Evolutionary conservation across 2,329 filamentous ascomycete genomes (phyloP).

Genomic region (Chrysoporthe deuterocubensis): DNA sequence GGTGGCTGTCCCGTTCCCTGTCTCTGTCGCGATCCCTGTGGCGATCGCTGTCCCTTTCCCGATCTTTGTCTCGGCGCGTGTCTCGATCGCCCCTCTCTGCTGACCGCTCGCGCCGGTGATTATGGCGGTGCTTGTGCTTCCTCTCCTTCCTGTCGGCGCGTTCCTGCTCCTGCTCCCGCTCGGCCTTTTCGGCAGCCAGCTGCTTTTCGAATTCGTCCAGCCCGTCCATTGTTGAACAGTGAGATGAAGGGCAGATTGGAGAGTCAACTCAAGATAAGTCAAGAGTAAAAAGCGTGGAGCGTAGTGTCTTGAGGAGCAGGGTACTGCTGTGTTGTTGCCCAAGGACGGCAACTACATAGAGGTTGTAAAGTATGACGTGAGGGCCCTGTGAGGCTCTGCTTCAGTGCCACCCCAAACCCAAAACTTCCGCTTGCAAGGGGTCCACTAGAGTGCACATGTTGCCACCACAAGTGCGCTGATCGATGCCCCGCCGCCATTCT

Average conservation of each 20-base stretch:
- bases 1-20: conserved; percentile 40
- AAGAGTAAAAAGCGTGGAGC: not conserved
- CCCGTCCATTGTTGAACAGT: conserved; percentile 31
- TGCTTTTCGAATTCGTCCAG: conserved; percentile 44
- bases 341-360: not conserved
- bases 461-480: conserved; percentile 4
- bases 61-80: conserved; percentile 32
- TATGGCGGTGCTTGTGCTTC: conserved; percentile 37
- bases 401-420: conserved; percentile 12
- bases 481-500: conserved; percentile 21
- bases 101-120: conserved; percentile 37
- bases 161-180: conserved; percentile 36
- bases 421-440: not conserved
- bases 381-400: conserved; percentile 10
- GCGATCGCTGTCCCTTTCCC: conserved; percentile 36
- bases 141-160: conserved; percentile 36
- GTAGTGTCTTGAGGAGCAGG: not conserved
- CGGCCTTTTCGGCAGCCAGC: conserved; percentile 42
- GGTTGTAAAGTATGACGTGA: conserved; percentile 1
- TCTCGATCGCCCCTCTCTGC: conserved; percentile 36
- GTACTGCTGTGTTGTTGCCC: not conserved
- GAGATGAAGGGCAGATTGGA: not conserved
- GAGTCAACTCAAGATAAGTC: too few relatives aligned
- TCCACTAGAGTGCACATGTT: not conserved
- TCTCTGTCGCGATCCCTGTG: conserved; percentile 30